Evolutionary conservation across 2,329 filamentous ascomycete species (phyloP).

Genomic region (Rutstroemia sp.): DNA sequence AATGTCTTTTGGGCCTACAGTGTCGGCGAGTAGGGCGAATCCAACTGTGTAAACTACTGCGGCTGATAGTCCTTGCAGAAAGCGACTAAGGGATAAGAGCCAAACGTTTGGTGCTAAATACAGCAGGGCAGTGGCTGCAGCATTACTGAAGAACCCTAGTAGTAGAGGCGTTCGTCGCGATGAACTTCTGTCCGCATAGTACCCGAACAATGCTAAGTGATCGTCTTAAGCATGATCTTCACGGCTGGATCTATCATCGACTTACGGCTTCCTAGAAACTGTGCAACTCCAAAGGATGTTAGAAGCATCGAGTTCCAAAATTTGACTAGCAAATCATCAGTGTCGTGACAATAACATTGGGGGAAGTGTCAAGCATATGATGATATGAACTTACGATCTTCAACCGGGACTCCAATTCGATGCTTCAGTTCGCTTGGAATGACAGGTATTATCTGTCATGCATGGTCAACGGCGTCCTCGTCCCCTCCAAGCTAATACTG

Average conservation of each 20-base stretch:
- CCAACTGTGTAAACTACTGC: slow-evolving; percentile 68
- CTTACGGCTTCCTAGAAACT: slow-evolving; percentile 45
- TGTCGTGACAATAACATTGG: background rate
- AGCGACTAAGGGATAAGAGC: slow-evolving; percentile 5
- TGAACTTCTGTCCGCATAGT: slow-evolving; percentile 47
- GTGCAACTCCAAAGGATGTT: slow-evolving; percentile 58
- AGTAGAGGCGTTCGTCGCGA: slow-evolving; percentile 57
- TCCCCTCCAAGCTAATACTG: background rate
- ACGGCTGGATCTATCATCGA: background rate
- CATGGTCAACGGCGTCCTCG: no score
- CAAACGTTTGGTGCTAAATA: slow-evolving; percentile 37
- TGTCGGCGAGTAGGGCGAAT: slow-evolving; percentile 62
- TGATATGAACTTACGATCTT: slow-evolving; percentile 19
- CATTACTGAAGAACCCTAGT: slow-evolving; percentile 41
- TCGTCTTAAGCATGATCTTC: background rate
- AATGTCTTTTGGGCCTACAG: slow-evolving; percentile 51
- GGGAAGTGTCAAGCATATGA: background rate
- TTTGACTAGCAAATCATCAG: slow-evolving; percentile 42
- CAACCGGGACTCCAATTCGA: slow-evolving; percentile 42
- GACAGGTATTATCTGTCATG: slow-evolving; percentile 53
- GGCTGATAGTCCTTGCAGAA: slow-evolving; percentile 37
- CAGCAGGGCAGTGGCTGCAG: slow-evolving; percentile 48
- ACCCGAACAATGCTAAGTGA: slow-evolving; percentile 7
- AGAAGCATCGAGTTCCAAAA: slow-evolving; percentile 64
- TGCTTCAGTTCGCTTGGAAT: slow-evolving; percentile 56